Evolutionary conservation across 805 yeast genomes (phyloP).

Genomic region (Nematodospora valgi): DNA sequence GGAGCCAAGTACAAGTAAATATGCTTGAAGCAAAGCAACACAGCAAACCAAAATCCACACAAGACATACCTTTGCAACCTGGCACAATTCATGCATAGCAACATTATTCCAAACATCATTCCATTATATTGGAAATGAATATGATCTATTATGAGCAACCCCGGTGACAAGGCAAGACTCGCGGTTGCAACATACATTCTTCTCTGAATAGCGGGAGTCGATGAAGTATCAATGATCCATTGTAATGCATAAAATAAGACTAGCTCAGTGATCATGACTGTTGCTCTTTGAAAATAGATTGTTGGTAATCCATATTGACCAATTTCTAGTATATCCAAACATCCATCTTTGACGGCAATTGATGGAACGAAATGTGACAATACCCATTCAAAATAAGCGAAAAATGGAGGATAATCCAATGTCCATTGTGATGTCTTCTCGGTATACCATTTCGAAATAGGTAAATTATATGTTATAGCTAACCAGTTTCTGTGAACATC

Average conservation of each 20-base stretch:
- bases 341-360: slow-evolving; percentile 66
- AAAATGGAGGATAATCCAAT: slow-evolving; percentile 94
- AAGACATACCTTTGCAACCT: slow-evolving; percentile 51
- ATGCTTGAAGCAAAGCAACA: slow-evolving; percentile 88
- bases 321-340: slow-evolving; percentile 60
- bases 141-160: slow-evolving; percentile 85
- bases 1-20: slow-evolving; percentile 92
- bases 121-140: slow-evolving; percentile 98
- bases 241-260: slow-evolving; percentile 69
- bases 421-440: slow-evolving; percentile 88
- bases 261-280: slow-evolving; percentile 77
- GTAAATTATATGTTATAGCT: slow-evolving; percentile 78
- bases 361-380: slow-evolving; percentile 69
- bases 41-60: slow-evolving; percentile 69
- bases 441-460: slow-evolving; percentile 76
- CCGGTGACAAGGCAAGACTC: slow-evolving; percentile 84
- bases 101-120: slow-evolving; percentile 79
- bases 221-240: slow-evolving; percentile 54
- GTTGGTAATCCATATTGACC: slow-evolving; percentile 80
- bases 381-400: slow-evolving; percentile 91
- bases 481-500: slow-evolving; percentile 98
- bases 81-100: slow-evolving; percentile 72
- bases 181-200: slow-evolving; percentile 74
- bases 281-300: slow-evolving; percentile 70
- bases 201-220: slow-evolving; percentile 34